Evolutionary conservation across 306 rosid genomes (phyloP).

Genomic region (Arachis stenosperma): DNA sequence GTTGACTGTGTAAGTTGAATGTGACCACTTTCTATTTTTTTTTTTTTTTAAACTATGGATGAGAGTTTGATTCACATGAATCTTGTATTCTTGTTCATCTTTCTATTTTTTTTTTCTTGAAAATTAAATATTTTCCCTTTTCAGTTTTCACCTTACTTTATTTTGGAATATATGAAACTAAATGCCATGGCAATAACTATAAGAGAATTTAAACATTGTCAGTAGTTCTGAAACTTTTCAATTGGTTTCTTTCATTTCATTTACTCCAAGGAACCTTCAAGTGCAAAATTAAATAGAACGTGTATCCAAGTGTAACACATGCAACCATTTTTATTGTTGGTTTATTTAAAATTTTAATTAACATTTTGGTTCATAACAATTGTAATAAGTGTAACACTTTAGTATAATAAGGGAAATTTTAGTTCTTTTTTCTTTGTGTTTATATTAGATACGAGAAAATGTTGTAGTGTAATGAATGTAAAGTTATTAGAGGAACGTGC

Average conservation of each 20-base stretch:
- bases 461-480: not conserved
- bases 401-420: not conserved
- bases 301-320: not conserved
- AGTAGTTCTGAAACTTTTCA: not conserved
- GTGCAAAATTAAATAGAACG: not conserved
- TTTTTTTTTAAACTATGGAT: too few species aligned
- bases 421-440: not conserved
- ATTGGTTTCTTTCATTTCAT: not conserved
- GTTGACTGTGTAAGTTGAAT: too few species aligned
- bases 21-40: too few species aligned
- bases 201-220: not conserved
- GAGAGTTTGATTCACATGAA: too few species aligned
- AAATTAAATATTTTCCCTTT: too few species aligned
- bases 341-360: not conserved
- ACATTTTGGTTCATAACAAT: too few species aligned
- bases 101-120: too few species aligned
- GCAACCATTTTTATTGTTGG: not conserved
- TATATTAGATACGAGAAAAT: not conserved
- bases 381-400: too few species aligned
- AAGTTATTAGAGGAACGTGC: not conserved
- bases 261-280: slow-evolving; percentile 8
- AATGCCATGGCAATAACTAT: not conserved
- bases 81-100: too few species aligned
- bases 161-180: not conserved
- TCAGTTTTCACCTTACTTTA: too few species aligned